Evolutionary conservation across 108 stramenopile genomes (phyloP).

Genomic region (Skeletonema marinoi): DNA sequence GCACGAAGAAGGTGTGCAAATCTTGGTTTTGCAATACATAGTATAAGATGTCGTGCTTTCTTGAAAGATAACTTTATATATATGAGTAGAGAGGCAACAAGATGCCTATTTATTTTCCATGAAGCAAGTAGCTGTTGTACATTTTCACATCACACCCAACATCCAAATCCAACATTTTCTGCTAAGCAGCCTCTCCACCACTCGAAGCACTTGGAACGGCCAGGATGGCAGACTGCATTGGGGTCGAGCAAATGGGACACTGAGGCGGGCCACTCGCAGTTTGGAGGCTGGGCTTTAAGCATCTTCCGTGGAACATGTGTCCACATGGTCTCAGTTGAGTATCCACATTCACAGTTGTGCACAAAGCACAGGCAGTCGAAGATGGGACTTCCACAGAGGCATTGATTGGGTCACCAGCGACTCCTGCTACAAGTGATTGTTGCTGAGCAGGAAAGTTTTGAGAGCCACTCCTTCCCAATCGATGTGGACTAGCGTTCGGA

Average conservation of each 20-base stretch:
- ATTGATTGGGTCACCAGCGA: not conserved
- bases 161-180: not conserved
- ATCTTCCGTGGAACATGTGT: conserved; percentile 89
- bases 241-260: conserved; percentile 76
- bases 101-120: not conserved
- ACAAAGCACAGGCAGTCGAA: conserved; percentile 76
- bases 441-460: conserved; percentile 25
- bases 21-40: not conserved
- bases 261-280: conserved; percentile 68
- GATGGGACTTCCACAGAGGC: conserved; percentile 82
- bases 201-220: conserved; percentile 58
- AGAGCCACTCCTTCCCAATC: conserved; percentile 10
- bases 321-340: conserved; percentile 92
- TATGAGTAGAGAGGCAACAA: not conserved
- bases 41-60: not conserved
- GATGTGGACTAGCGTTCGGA: conserved; percentile 19
- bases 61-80: not conserved
- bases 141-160: not conserved
- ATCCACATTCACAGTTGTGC: conserved; percentile 74
- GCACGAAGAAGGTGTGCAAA: not conserved
- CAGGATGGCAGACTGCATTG: conserved; percentile 82
- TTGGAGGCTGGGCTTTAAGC: conserved; percentile 85
- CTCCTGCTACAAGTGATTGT: conserved; percentile 4
- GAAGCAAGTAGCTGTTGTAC: not conserved
- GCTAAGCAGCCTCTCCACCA: not conserved